Base-by-base conservation (phyloP, 192 early-diverging fungal species). In the Coemansia pectinata region DNA sequence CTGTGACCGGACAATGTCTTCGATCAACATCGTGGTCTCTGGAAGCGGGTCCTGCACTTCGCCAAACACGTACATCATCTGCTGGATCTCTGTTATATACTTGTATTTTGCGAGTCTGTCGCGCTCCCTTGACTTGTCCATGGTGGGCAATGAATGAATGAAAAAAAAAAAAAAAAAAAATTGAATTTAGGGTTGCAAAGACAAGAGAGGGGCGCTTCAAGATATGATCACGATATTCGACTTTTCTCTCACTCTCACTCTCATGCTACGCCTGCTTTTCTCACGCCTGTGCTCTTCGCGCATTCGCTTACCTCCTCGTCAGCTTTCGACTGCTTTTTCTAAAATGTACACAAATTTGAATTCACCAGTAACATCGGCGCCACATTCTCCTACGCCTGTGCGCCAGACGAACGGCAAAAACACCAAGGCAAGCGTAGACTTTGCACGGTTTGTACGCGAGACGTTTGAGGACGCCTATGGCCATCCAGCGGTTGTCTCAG, bases 1-100 rank as follows among this genome's bases (percentile, higher is more conserved):
- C 81, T 99, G 97, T 10, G 94, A 91, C 33, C 93, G 86, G 23
- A 95, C 93, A 77, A 99, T 96, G 69, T 99, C 97, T 73, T 99
- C 97, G 2, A 98, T 94, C 7, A 99, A 87, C 67, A 87, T 86
- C 17, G 92, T 92, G 0, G 96, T 96, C 50, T 97, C 97, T 1
- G 87, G 86, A 23, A 91, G 85, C 36, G 97, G 94, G 74, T 97
- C 95, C 36, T 87, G 81, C 41, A 96, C 92, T 72, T 99, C 96
- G 39, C 96, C 96, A 88, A 94, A 94, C 33, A 98, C 97, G 86
- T 95, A 99, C 97, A 99, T 99, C 97, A 98, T 98, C 87, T 97
- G 92, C 76, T 92, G 90, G 67, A 96, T 96, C 77, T 96, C 94
- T 25, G 85, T 89, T 36, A 87, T 86, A 72, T 93, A 93, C 38